These are phyloP conservation scores for Acrocalymma vagum DNA, from an alignment of 2,329 filamentous ascomycete species.

Conservation along the genomic window DNA sequence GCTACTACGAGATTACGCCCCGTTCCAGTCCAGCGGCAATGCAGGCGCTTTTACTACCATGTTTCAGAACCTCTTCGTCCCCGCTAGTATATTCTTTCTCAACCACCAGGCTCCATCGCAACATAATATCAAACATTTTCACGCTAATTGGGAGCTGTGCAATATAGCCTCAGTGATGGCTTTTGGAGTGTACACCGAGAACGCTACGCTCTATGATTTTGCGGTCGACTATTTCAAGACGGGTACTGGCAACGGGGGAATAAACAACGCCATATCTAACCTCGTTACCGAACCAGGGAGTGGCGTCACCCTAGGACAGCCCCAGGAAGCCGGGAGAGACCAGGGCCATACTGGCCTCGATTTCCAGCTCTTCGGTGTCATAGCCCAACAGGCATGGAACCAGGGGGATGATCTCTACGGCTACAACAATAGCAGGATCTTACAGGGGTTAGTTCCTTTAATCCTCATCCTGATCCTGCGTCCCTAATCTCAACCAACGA, in stretches of 20 bases:
- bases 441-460: too few species aligned
- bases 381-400: slow-evolving; percentile 51
- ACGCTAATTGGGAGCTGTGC: slow-evolving; percentile 57
- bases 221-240: slow-evolving; percentile 51
- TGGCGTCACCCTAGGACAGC: slow-evolving; percentile 45
- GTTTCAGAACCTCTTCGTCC: slow-evolving; percentile 44
- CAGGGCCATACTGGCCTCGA: slow-evolving; percentile 56
- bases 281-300: slow-evolving; percentile 35
- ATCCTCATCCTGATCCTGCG: too few species aligned
- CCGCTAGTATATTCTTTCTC: slow-evolving; percentile 51
- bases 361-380: slow-evolving; percentile 49
- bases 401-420: slow-evolving; percentile 54
- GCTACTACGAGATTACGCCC: slow-evolving; percentile 46
- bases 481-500: slow-evolving; percentile 20
- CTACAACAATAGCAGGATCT: slow-evolving; percentile 43
- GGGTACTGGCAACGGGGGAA: slow-evolving; percentile 49
- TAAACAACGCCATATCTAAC: slow-evolving; percentile 43
- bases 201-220: slow-evolving; percentile 51
- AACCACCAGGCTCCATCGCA: slow-evolving; percentile 44
- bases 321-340: slow-evolving; percentile 55
- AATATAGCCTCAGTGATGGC: slow-evolving; percentile 53
- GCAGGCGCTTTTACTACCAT: slow-evolving; percentile 6
- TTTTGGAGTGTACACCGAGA: slow-evolving; percentile 55
- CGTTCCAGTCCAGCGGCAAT: slow-evolving; percentile 4
- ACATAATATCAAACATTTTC: slow-evolving; percentile 44